Evolutionary conservation across 345 rosid genomes (phyloP), one percentile per base, ranked within the genome.

Genomic region (Brassica incana): DNA sequence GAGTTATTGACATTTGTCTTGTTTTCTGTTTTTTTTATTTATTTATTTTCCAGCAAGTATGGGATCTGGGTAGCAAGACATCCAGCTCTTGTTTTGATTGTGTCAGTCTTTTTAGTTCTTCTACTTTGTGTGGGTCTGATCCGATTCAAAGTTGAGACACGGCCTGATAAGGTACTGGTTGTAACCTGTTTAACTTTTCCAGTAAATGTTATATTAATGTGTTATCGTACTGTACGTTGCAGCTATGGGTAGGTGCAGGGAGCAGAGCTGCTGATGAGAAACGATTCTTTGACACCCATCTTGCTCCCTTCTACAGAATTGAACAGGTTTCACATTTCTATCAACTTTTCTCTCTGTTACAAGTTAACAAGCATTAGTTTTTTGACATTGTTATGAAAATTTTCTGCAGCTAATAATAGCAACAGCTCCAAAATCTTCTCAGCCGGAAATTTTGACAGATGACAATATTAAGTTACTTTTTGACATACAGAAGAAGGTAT

Each of bases 221-320:
- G 67, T 69, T 29, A 0, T 40, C 0, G 40, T 76, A 76, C 40
- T 45, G 67, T 74, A 56, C 75, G 29, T 60, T 87, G 82, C 90
- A 95, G 99, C 88, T 95, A 71, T 95, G 99, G 99, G 99, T 95
- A 68, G 98, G 97, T 56, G 88, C 93, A 71, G 94, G 99, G 75
- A 95, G 99, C 81, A 91, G 79, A 87, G 98, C 91, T 83, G 96
- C 97, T 9, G 91, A 85, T 84, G 96, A 95, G 88, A 95, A 95
- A 80, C 85, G 58, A 27, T 95, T 89, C 85, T 95, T 95, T 80
- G 97, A 95, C 86, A 88, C 78, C 77, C 97, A 90, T 77, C 88
- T 95, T 29, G 92, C 98, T 29, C 98, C 99, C 29, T 95, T 95
- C 81, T 95, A 95, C 85, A 88, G 99, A 88, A 95, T 93, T 65